These are phyloP conservation scores for Lyophyllum atratum DNA, from an alignment of 768 basidiomycete genomes.

Conservation along the genomic window DNA sequence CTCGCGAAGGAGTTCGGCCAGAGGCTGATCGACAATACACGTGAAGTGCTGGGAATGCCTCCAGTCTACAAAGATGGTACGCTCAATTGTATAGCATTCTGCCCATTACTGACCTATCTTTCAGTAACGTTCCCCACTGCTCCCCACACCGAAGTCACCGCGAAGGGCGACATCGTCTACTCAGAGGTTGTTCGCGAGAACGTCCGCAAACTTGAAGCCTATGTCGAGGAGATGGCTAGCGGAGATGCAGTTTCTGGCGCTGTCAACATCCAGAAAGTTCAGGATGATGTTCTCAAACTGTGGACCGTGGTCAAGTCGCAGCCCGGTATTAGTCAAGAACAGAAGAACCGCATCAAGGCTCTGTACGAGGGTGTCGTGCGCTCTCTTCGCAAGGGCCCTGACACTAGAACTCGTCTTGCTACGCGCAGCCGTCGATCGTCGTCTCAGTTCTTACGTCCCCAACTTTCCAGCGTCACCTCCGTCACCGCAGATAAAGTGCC, in stretches of 20 bases:
- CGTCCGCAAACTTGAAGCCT: conserved; percentile 96
- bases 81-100: conserved; percentile 22
- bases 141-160: conserved; percentile 90
- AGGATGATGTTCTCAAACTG: conserved; percentile 93
- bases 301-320: conserved; percentile 98
- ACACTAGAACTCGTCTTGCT: conserved; percentile 53
- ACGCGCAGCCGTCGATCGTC: conserved; percentile 85
- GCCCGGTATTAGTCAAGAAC: conserved; percentile 95
- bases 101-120: conserved; percentile 4
- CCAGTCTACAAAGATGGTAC: conserved; percentile 94
- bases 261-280: conserved; percentile 96
- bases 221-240: conserved; percentile 98
- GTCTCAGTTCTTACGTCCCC: conserved; percentile 95
- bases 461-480: conserved; percentile 74
- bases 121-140: conserved; percentile 98
- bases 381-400: conserved; percentile 81
- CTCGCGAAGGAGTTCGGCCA: conserved; percentile 98
- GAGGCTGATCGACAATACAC: conserved; percentile 91
- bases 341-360: conserved; percentile 93
- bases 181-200: conserved; percentile 94
- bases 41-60: conserved; percentile 78
- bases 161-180: conserved; percentile 93
- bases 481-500: conserved; percentile 85
- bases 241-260: conserved; percentile 82
- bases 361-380: conserved; percentile 97